These are phyloP conservation scores for Chaetomidium leptoderma DNA, from an alignment of 495 filamentous ascomycete genomes.

Conservation along the genomic window DNA sequence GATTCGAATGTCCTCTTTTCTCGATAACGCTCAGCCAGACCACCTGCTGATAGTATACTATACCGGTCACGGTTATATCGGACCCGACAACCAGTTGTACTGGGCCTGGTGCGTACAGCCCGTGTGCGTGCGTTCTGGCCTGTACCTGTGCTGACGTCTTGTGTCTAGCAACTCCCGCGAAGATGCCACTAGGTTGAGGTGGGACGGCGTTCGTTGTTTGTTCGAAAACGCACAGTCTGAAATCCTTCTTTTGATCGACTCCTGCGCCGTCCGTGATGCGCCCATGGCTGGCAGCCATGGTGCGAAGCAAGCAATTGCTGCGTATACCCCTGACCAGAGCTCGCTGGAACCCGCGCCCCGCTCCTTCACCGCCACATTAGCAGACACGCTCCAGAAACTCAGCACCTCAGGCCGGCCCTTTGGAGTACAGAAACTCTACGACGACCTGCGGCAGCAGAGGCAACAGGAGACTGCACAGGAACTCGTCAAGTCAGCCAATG, in stretches of 20 bases:
- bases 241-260: slow-evolving; percentile 47
- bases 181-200: slow-evolving; percentile 43
- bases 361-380: slow-evolving; percentile 49
- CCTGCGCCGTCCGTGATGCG: slow-evolving; percentile 43
- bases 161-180: slow-evolving; percentile 38
- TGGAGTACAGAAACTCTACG: slow-evolving; percentile 46
- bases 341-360: slow-evolving; percentile 39
- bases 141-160: slow-evolving; percentile 14
- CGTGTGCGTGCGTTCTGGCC: not conserved
- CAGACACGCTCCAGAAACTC: slow-evolving; percentile 46
- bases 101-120: slow-evolving; percentile 50
- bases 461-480: slow-evolving; percentile 42
- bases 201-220: slow-evolving; percentile 48
- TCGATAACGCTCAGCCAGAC: slow-evolving; percentile 49
- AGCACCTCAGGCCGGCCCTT: slow-evolving; percentile 43
- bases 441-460: slow-evolving; percentile 43
- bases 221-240: slow-evolving; percentile 50
- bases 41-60: slow-evolving; percentile 57
- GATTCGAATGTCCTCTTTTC: slow-evolving; percentile 46
- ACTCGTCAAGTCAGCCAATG: slow-evolving; percentile 39
- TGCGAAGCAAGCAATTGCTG: slow-evolving; percentile 53
- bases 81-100: slow-evolving; percentile 49
- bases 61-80: slow-evolving; percentile 49
- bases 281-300: slow-evolving; percentile 42
- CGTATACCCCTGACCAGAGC: slow-evolving; percentile 48